phyloP scores from a whole-genome alignment of 345 rosid species.

The Boechera retrofracta region DNA sequence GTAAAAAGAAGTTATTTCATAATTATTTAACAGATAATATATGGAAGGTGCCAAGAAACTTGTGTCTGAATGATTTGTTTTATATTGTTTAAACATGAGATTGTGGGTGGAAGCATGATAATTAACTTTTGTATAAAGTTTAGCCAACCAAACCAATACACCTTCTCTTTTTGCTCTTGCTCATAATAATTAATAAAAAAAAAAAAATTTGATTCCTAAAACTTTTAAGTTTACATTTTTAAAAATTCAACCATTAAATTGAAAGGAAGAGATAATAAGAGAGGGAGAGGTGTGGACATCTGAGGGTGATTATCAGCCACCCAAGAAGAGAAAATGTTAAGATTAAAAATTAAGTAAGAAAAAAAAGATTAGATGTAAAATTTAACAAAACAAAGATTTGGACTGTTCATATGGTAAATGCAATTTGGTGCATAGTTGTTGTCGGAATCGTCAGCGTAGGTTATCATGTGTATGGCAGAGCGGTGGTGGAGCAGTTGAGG shows the following conservation, averaged over 20 bases:
- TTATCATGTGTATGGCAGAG: constrained; percentile 7
- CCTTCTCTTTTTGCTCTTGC: too few species aligned
- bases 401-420: background rate
- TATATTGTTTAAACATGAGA: too few species aligned
- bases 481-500: constrained; percentile 12
- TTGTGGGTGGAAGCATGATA: too few species aligned
- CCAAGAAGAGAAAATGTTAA: constrained; percentile 16
- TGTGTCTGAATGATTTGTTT: too few species aligned
- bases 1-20: too few species aligned
- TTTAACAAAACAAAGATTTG: background rate
- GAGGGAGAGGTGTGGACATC: constrained; percentile 9
- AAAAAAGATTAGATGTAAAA: too few species aligned
- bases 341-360: background rate
- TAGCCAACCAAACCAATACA: too few species aligned
- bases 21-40: too few species aligned
- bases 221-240: background rate
- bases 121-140: too few species aligned
- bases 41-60: too few species aligned
- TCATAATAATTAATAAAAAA: too few species aligned
- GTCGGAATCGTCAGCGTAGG: constrained; percentile 3
- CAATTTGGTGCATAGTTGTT: constrained; percentile 5
- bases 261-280: background rate
- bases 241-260: background rate
- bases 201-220: background rate
- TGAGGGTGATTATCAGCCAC: constrained; percentile 33